phyloP scores from a whole-genome alignment of 148 eudicot species.

The Limonium bicolor region DNA sequence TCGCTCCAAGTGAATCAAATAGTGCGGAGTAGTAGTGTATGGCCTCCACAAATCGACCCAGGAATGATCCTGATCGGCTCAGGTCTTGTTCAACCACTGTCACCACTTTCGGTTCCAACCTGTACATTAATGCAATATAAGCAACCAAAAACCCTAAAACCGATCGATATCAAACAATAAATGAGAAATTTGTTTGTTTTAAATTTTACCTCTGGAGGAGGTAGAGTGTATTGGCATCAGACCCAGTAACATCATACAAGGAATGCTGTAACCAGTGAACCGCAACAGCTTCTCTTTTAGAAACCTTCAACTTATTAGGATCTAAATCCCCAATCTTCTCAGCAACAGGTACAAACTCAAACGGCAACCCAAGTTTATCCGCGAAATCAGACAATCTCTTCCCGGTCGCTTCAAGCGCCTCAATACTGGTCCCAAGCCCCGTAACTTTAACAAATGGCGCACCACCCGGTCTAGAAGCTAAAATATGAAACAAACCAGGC shows the following conservation, averaged over 20 bases:
- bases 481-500: constrained; percentile 86
- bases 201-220: constrained; percentile 76
- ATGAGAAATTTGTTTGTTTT: not conserved
- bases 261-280: constrained; percentile 98
- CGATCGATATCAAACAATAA: not conserved
- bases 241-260: constrained; percentile 83
- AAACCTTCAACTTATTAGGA: constrained; percentile 50
- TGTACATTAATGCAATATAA: too few species aligned
- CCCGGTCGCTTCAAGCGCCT: constrained; percentile 75
- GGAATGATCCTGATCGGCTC: constrained; percentile 73
- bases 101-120: constrained; percentile 89
- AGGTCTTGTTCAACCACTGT: constrained; percentile 96
- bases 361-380: constrained; percentile 62
- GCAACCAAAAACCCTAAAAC: too few species aligned
- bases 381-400: constrained; percentile 78
- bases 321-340: constrained; percentile 77
- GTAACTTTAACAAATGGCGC: constrained; percentile 72
- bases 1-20: constrained; percentile 86
- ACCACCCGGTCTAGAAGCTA: constrained; percentile 84
- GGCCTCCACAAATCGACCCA: constrained; percentile 90
- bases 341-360: constrained; percentile 65
- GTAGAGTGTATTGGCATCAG: constrained; percentile 63
- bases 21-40: constrained; percentile 96
- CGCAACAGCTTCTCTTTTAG: constrained; percentile 77
- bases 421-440: constrained; percentile 61